Evolutionary conservation across 371 early-diverging fungal genomes (phyloP), one percentile per base, ranked within the genome.

Genomic region (Rhizopus microsporus): DNA sequence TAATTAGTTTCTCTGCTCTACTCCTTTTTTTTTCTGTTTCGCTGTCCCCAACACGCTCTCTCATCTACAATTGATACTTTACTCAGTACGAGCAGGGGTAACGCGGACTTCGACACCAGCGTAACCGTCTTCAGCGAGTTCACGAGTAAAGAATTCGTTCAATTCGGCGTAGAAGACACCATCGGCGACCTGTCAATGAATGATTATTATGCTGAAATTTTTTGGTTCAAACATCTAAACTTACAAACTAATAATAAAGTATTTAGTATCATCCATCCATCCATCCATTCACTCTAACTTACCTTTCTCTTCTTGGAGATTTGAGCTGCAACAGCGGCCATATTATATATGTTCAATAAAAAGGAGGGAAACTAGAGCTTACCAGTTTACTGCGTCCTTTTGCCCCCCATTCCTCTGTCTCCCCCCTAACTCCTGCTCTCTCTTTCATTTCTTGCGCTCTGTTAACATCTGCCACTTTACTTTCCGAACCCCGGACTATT

Each of bases 131-230:
- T 88, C 88, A 61, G 88, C 88, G 80, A 92, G 78, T 82, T 93
- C 89, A 76, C 96, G 95, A 74, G 91, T 90, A 78, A 98, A 90
- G 88, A 96, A 95, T 83, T 96, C 95, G 91, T 98, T 97, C 72
- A 98, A 88, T 83, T 98, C 98, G 72, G 98, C 96, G 87, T 94
- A 96, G 90, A 98, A 97, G 58, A 98, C 96, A 89, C 98, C 98
- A 85, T 98, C 98, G 80, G 96, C 96, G 74, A 98, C 94, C 80
- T 73, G 59, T 44, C 23, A 51, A 45, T 35, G 32, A 15, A 13
- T 12, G 29, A 1, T 32, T 32, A 49, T 39, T n/a, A 55, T 44
- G 16, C 42, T n/a, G 12, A n/a, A 16, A 12, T 45, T 23, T 45
- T 15, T 17, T 45, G n/a, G 7, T 45, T 45, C 4, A 17, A 30